phyloP scores from a whole-genome alignment of 352 stramenopile genomes.

The Thraustochytrium striatum region DNA sequence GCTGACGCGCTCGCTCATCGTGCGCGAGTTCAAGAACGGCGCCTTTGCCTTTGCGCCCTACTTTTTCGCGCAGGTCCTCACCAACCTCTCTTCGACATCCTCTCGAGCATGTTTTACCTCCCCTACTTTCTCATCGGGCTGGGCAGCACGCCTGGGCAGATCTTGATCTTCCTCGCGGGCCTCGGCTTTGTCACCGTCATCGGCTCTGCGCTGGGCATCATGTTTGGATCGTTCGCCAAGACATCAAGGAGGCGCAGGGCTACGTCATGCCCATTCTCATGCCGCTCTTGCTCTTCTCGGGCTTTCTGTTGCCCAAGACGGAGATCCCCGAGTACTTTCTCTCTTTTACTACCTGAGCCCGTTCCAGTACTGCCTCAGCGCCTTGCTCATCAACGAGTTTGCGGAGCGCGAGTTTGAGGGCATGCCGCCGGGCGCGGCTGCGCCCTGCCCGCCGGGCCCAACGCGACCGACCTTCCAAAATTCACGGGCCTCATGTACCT shows the following conservation, averaged over 20 bases:
- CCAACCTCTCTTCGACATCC: constrained; percentile 48
- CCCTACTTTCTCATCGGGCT: constrained; percentile 38
- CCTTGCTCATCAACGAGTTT: constrained; percentile 31
- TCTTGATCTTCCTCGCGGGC: constrained; percentile 45
- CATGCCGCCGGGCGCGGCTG: neutral
- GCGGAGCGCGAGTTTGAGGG: neutral
- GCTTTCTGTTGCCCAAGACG: constrained; percentile 51
- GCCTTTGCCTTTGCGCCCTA: constrained; percentile 41
- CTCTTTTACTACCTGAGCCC: constrained; percentile 64
- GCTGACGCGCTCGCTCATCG: constrained; percentile 25
- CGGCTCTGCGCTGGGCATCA: constrained; percentile 58
- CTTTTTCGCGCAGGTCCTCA: constrained; percentile 31
- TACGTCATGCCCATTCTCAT: constrained; percentile 46
- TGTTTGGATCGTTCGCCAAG: constrained; percentile 43
- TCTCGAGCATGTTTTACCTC: constrained; percentile 25
- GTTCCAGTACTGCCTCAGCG: constrained; percentile 63
- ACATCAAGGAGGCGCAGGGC: constrained; percentile 44
- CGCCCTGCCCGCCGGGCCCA: neutral
- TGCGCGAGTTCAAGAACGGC: constrained; percentile 48
- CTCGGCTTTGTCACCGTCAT: constrained; percentile 27
- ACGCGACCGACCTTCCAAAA: neutral
- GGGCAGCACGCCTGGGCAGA: neutral
- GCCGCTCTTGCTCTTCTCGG: constrained; percentile 58
- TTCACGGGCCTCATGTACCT: constrained; percentile 7
- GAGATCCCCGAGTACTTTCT: constrained; percentile 53